Evolutionary conservation across 805 yeast species (phyloP), one percentile per base, ranked within the genome.

Genomic region (Metschnikowia noctiluminum): DNA sequence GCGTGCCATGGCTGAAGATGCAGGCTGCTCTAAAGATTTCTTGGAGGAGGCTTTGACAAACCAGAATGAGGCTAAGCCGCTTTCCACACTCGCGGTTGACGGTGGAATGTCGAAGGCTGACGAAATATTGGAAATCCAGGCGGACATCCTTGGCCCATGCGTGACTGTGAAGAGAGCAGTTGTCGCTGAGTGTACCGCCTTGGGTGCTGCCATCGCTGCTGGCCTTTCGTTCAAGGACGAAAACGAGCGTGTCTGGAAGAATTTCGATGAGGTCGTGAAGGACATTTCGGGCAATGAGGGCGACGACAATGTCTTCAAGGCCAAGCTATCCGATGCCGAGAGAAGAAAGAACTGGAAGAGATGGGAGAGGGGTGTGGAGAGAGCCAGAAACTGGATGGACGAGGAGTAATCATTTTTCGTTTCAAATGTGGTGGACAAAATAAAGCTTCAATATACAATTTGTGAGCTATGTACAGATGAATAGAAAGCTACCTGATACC

Each of bases 121-220:
- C 62, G 92, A 87, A 60, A 92, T 90, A 45, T 86, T 92, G 85
- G 96, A 89, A 72, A 89, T 91, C 54, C 97, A 91, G 70, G 87
- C 96, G 7, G 95, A 91, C 65, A 84, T 91, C 53, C 75, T 89
- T 57, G 97, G 97, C 3, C 92, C 94, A 1, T 82, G 90, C 68
- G 87, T 85, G 35, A 81, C 84, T 28, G 92, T 91, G 38, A 79
- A 81, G 57, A 77, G 97, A 59, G 90, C 97, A 1, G 78, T 81
- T 31, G 87, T 85, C 65, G 74, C 89, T 34, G 98, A 91, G 68
- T 89, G 96, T 63, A 91, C 97, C 6, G 97, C 97, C 0, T 77
- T 91, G 53, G 98, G 98, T 28, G 96, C 96, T 7, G 97, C 97
- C 5, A 87, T 92, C 56, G 97, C 97, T 28, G 96, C 98, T 2